Evolutionary conservation across 2,329 filamentous ascomycete genomes (phyloP).

Genomic region (Trichoderma sp.): DNA sequence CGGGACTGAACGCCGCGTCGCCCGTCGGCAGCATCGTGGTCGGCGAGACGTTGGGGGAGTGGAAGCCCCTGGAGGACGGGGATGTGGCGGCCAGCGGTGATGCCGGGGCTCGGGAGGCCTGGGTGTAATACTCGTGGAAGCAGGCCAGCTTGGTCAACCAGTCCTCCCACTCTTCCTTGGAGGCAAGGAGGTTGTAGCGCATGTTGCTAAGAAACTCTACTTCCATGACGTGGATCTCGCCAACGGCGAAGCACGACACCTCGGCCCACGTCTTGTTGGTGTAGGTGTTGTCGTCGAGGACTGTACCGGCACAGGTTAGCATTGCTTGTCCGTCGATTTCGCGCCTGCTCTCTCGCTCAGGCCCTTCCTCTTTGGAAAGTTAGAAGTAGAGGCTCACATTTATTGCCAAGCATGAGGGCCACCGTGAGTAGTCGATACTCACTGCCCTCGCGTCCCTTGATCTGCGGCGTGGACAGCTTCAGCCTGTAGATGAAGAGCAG

Average conservation of each 20-base stretch:
- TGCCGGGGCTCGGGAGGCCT: conserved; percentile 55
- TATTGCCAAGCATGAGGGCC: conserved; percentile 96
- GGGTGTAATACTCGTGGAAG: conserved; percentile 82
- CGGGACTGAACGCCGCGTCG: conserved; percentile 42
- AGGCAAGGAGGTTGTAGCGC: conserved; percentile 88
- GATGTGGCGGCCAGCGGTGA: conserved; percentile 42
- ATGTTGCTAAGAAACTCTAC: conserved; percentile 99
- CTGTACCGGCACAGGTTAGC: conserved; percentile 46
- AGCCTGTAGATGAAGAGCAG: conserved; percentile 90
- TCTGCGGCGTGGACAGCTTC: conserved; percentile 84
- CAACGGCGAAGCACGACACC: conserved; percentile 89
- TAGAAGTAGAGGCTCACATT: conserved; percentile 61
- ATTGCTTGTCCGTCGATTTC: neutral
- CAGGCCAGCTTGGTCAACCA: conserved; percentile 84
- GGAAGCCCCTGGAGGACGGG: conserved; percentile 43
- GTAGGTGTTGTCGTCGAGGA: conserved; percentile 97
- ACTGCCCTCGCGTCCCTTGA: conserved; percentile 89
- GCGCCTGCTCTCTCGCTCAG: neutral
- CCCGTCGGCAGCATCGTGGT: conserved; percentile 41
- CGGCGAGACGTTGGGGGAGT: conserved; percentile 55
- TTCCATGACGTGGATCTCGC: conserved; percentile 98
- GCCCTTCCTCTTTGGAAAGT: neutral
- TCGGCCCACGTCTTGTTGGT: conserved; percentile 99
- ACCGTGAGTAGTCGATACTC: conserved; percentile 92
- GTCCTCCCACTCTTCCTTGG: conserved; percentile 79